These are phyloP conservation scores for Aspergillus carbonarius DNA, from an alignment of 2,329 filamentous ascomycete genomes.

Conservation along the genomic window DNA sequence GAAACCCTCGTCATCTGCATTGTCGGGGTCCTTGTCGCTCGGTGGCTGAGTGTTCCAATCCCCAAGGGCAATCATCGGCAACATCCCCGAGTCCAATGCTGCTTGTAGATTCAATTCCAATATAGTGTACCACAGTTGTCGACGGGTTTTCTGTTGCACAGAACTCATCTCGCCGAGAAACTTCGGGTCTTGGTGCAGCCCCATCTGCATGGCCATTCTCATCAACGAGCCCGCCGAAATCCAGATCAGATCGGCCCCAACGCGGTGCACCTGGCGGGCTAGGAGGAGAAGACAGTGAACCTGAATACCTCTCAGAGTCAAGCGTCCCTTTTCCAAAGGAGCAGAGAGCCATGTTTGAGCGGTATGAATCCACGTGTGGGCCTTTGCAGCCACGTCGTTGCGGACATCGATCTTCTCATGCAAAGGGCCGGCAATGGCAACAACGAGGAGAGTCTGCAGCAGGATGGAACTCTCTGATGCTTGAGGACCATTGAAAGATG, in stretches of 20 bases:
- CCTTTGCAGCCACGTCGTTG: slow-evolving; percentile 8
- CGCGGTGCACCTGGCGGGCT: slow-evolving; percentile 15
- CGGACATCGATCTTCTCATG: slow-evolving; percentile 10
- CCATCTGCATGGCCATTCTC: slow-evolving; percentile 32
- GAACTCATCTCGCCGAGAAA: slow-evolving; percentile 19
- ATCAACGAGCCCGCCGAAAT: slow-evolving; percentile 32
- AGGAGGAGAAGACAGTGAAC: slow-evolving; percentile 21
- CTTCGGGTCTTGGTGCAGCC: slow-evolving; percentile 33
- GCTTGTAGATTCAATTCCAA: slow-evolving; percentile 35
- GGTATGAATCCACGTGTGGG: slow-evolving; percentile 13
- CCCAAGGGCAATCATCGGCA: slow-evolving; percentile 27
- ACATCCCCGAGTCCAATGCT: slow-evolving; percentile 30
- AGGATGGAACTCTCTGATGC: slow-evolving; percentile 8
- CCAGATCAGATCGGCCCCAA: slow-evolving; percentile 35
- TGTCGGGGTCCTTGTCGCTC: slow-evolving; percentile 21
- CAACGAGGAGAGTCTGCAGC: slow-evolving; percentile 24
- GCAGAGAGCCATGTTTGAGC: slow-evolving; percentile 23
- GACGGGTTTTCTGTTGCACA: slow-evolving; percentile 26
- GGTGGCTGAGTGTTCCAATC: slow-evolving; percentile 36
- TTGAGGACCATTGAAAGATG: slow-evolving; percentile 15
- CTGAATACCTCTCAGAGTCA: slow-evolving; percentile 18
- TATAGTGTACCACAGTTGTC: slow-evolving; percentile 38
- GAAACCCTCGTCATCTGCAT: neutral
- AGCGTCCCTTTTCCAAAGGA: slow-evolving; percentile 22
- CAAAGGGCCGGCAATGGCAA: slow-evolving; percentile 15